Evolutionary conservation across 768 basidiomycete species (phyloP).

Genomic region (Gloeopeniophorella convolvens): DNA sequence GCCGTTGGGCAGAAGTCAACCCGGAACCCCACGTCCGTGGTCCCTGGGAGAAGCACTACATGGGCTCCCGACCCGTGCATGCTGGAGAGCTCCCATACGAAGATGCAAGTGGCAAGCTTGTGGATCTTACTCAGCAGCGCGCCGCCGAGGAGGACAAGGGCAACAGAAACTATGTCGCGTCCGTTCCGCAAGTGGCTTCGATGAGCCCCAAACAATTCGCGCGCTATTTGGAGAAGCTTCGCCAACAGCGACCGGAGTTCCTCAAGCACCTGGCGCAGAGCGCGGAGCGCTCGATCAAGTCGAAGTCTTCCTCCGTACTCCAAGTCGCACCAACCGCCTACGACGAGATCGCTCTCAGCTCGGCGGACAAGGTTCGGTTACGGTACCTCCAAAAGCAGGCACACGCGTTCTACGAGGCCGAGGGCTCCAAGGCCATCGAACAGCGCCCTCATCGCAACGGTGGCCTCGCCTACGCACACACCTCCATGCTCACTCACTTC

Average conservation of each 20-base stretch:
- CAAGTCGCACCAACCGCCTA: conserved; percentile 12
- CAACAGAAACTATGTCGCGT: conserved; percentile 12
- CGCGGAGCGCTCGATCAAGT: conserved; percentile 5
- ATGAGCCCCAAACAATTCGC: conserved; percentile 58
- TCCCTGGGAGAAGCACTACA: conserved; percentile 32
- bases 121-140: conserved; percentile 1
- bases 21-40: conserved; percentile 30
- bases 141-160: not conserved
- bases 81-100: conserved; percentile 12
- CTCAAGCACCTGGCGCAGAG: conserved; percentile 35
- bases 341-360: conserved; percentile 13
- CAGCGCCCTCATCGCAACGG: conserved; percentile 59
- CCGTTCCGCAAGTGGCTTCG: conserved; percentile 47
- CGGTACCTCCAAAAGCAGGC: conserved; percentile 36
- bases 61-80: conserved; percentile 3
- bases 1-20: conserved; percentile 59
- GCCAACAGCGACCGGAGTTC: conserved; percentile 52
- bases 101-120: not conserved
- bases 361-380: conserved; percentile 24
- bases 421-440: conserved; percentile 39
- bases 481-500: conserved; percentile 46
- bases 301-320: not conserved
- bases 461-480: conserved; percentile 54
- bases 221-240: conserved; percentile 52
- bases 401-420: conserved; percentile 20